phyloP scores from a whole-genome alignment of 306 rosid genomes.

The Rosa lucieae region DNA sequence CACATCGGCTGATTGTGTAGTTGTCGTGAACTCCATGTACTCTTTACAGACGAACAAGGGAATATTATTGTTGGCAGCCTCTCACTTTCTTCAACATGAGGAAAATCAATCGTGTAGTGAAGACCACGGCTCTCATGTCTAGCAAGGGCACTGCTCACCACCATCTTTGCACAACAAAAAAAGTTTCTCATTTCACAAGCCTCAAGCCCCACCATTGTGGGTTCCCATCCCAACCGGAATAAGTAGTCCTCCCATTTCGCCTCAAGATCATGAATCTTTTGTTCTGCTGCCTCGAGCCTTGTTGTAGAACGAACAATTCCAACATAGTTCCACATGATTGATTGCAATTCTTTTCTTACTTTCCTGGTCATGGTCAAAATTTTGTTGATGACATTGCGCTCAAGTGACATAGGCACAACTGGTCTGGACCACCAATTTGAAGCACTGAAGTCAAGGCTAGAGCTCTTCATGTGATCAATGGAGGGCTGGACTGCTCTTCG shows the following conservation, averaged over 20 bases:
- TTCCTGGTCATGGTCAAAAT: slow-evolving; percentile 43
- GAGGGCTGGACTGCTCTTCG: slow-evolving; percentile 89
- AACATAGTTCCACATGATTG: slow-evolving; percentile 75
- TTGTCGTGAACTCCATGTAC: slow-evolving; percentile 80
- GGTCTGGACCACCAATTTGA: slow-evolving; percentile 73
- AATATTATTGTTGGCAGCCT: slow-evolving; percentile 89
- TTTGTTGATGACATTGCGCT: slow-evolving; percentile 34
- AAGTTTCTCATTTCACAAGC: slow-evolving; percentile 93
- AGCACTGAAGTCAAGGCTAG: slow-evolving; percentile 43
- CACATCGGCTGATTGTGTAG: slow-evolving; percentile 63
- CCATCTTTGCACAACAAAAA: slow-evolving; percentile 85
- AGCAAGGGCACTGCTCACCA: slow-evolving; percentile 84
- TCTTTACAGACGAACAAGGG: slow-evolving; percentile 60
- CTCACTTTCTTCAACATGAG: slow-evolving; percentile 76
- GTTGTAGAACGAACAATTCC: slow-evolving; percentile 85
- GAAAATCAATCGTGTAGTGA: slow-evolving; percentile 88
- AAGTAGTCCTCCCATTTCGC: slow-evolving; percentile 80
- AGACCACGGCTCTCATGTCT: slow-evolving; percentile 94
- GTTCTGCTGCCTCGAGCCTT: slow-evolving; percentile 72
- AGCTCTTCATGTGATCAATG: slow-evolving; percentile 63
- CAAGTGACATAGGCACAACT: slow-evolving; percentile 47
- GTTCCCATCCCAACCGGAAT: slow-evolving; percentile 70
- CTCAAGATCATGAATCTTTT: slow-evolving; percentile 61
- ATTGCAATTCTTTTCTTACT: slow-evolving; percentile 68
- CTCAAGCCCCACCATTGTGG: slow-evolving; percentile 80